Evolutionary conservation across 2,329 filamentous ascomycete genomes (phyloP).

Genomic region (Diaporthe vexans): DNA sequence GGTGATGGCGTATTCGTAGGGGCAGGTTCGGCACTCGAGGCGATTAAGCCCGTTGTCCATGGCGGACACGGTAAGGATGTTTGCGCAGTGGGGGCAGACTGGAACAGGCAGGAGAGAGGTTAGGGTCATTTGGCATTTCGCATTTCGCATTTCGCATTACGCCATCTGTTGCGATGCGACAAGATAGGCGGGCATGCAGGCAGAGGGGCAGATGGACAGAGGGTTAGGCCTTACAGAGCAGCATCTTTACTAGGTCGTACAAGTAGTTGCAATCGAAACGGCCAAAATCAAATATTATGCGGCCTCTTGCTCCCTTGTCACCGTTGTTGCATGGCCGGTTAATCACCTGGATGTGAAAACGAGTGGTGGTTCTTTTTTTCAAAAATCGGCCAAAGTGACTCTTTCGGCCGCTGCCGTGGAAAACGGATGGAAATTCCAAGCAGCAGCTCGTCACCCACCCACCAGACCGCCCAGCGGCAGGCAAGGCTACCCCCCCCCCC

Average conservation of each 20-base stretch:
- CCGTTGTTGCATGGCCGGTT: conserved; percentile 26
- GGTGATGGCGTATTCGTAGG: conserved; percentile 88
- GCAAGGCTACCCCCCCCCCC: not conserved
- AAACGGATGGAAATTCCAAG: not conserved
- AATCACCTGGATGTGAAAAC: conserved; percentile 31
- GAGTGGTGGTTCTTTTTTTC: not conserved
- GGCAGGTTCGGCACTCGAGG: conserved; percentile 95
- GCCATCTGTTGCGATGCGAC: no score
- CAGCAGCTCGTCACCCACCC: conserved; percentile 25
- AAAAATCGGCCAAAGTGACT: not conserved
- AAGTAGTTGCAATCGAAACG: conserved; percentile 20
- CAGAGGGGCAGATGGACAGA: not conserved
- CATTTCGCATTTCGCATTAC: not conserved
- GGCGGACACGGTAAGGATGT: conserved; percentile 82
- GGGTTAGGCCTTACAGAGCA: conserved; percentile 69
- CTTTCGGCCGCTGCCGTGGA: not conserved
- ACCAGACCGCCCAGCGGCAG: conserved; percentile 14
- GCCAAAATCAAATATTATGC: conserved; percentile 7
- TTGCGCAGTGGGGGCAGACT: conserved; percentile 89
- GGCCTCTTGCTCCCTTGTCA: conserved; percentile 13
- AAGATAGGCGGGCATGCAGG: conserved; percentile 37
- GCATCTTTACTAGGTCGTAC: conserved; percentile 60
- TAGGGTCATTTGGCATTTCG: conserved; percentile 38
- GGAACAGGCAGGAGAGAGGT: conserved; percentile 1
- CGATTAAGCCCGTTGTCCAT: conserved; percentile 76